A percentile compares a stretch with the other conserved stretches of the same genome.
phyloP scores from a whole-genome alignment of 202 grass and related monocot genomes.

The Setaria viridis region DNA sequence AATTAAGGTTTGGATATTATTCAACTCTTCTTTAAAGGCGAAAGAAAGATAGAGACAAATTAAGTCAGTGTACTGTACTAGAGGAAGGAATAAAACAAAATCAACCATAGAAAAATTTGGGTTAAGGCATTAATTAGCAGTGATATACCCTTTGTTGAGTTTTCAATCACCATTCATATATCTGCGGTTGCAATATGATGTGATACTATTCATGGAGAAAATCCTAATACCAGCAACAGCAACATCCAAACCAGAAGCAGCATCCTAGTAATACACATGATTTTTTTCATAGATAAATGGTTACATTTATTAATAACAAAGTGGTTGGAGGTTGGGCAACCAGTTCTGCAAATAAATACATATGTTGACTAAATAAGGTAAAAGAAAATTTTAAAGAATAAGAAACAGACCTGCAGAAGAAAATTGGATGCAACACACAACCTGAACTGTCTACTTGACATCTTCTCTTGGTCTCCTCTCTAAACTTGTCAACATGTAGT shows the following conservation, averaged over 20 bases:
- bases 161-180: not conserved
- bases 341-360: slow-evolving; percentile 26
- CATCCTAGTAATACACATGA: not conserved
- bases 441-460: slow-evolving; percentile 39
- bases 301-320: not conserved
- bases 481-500: slow-evolving; percentile 40
- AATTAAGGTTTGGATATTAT: not conserved
- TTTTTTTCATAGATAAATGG: slow-evolving; percentile 10
- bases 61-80: not conserved
- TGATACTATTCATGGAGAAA: not conserved
- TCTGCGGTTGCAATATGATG: not conserved
- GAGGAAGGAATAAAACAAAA: slow-evolving; percentile 21
- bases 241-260: slow-evolving; percentile 20
- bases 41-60: not conserved
- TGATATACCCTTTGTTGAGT: not conserved
- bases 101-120: not conserved
- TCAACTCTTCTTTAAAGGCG: slow-evolving; percentile 1
- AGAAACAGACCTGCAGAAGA: slow-evolving; percentile 66
- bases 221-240: not conserved
- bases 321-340: not conserved
- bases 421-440: slow-evolving; percentile 48
- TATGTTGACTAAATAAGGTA: not conserved
- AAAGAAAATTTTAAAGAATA: slow-evolving; percentile 8
- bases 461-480: slow-evolving; percentile 55
- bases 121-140: not conserved